Evolutionary conservation across 768 basidiomycete genomes (phyloP).

Genomic region (Psilocybe azurescens): DNA sequence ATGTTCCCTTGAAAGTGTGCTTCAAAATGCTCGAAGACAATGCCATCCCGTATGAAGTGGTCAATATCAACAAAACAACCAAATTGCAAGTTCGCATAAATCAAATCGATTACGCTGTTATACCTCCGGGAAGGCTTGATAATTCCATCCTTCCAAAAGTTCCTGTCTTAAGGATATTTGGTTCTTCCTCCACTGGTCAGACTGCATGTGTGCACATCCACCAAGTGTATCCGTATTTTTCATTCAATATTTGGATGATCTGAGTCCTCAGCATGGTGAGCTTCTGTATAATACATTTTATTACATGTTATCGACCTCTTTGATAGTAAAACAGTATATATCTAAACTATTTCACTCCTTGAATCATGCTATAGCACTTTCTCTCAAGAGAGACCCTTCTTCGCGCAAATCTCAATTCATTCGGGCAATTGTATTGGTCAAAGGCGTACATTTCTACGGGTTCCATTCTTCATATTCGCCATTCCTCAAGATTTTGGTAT

Average conservation of each 20-base stretch:
- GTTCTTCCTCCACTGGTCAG: conserved; percentile 75
- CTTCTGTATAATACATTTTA: not conserved
- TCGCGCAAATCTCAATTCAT: conserved; percentile 64
- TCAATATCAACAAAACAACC: not conserved
- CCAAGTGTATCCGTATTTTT: conserved; percentile 95
- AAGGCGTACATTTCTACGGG: conserved; percentile 96
- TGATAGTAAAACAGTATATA: conserved; percentile 77
- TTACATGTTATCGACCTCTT: conserved; percentile 1
- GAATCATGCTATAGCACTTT: conserved; percentile 85
- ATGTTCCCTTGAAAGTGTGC: not conserved
- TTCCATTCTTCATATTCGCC: conserved; percentile 85
- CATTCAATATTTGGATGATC: conserved; percentile 75
- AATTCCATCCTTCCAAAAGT: conserved; percentile 64
- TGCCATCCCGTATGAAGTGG: not conserved
- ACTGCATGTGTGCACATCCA: conserved; percentile 90
- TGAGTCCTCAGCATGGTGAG: conserved; percentile 69
- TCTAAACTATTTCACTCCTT: conserved; percentile 72
- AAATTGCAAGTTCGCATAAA: conserved; percentile 50
- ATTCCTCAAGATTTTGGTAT: conserved; percentile 85
- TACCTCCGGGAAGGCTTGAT: conserved; percentile 66
- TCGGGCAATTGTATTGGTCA: conserved; percentile 83
- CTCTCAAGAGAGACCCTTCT: conserved; percentile 73
- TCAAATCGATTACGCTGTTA: conserved; percentile 70
- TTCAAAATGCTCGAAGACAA: not conserved
- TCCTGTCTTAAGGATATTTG: conserved; percentile 88